Evolutionary conservation across 768 basidiomycete genomes (phyloP), one percentile per base, ranked within the genome.

Genomic region (Lactarius akahatsu): DNA sequence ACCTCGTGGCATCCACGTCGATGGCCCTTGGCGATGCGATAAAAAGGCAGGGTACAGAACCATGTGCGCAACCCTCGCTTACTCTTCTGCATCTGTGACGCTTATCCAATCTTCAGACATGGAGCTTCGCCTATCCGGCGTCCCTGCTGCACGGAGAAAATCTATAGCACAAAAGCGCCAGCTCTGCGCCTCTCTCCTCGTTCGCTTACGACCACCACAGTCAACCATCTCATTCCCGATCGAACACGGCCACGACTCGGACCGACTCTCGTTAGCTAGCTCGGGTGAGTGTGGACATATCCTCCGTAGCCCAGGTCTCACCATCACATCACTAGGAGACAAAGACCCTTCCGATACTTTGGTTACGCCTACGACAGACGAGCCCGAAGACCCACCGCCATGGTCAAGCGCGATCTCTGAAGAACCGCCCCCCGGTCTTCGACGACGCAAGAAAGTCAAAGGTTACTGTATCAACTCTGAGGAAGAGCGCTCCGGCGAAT

Each of bases 21-120:
- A 78, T 85, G 70, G 78, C 84, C 0, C 72, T 91, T 2, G 80
- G 79, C 5, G 88, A 88, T 45, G 73, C 88, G 47, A 61, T 80
- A 43, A 83, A 80, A 67, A 82, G 77, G 69, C 83, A 85, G 61
- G 82, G 80, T 15, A 68, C 70, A 15, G 81, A 81, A 11, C 75
- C 75, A 23, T 79, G 86, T 86, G 64, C 69, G 82, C 36, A 38
- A 13, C 77, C 20, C 36, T 63, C n/a, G 16, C 11, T 40, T 20
- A 15, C 32, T 55, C 15, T 18, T 52, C 20, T 26, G 5, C 45
- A 54, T 38, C 28, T 57, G 52, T n/a, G 26, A 34, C 43, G 30
- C 50, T 52, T 40, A 52, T n/a, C 5, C 32, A 26, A 4, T 32
- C 20, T 40, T 43, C 38, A 70, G 70, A 63, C 47, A 15, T 66